A percentile compares a stretch with the other conserved stretches of the same genome.
These are phyloP conservation scores for Fusarium xyrophilum DNA, from an alignment of 2,329 filamentous ascomycete species.

Conservation along the genomic window DNA sequence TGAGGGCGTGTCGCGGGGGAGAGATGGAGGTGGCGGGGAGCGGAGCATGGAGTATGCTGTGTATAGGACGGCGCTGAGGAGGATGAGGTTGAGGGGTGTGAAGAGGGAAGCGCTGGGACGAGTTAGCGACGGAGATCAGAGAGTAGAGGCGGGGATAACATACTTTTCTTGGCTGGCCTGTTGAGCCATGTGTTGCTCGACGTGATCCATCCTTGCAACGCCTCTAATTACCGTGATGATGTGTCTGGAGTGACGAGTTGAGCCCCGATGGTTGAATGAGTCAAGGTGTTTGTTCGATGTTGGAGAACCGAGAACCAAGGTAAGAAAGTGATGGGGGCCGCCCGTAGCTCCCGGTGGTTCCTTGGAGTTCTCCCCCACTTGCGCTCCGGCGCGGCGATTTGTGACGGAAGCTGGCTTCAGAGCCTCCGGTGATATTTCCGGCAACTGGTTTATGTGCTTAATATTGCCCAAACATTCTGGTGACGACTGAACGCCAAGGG, in stretches of 20 bases:
- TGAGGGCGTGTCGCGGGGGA: conserved; percentile 63
- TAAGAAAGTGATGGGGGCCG: background rate
- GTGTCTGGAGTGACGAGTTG: background rate
- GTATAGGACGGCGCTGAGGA: conserved; percentile 63
- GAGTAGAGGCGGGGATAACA: conserved; percentile 5
- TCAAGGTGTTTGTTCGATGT: conserved; percentile 1
- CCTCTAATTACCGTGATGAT: background rate
- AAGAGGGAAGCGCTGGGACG: conserved; percentile 52
- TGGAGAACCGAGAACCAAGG: background rate
- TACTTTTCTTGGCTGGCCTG: conserved; percentile 57
- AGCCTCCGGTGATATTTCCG: background rate
- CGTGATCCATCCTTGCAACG: conserved; percentile 60
- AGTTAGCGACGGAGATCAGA: background rate
- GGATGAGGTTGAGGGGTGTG: conserved; percentile 69
- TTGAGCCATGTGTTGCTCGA: conserved; percentile 62
- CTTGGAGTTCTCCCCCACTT: conserved; percentile 29
- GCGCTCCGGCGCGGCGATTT: conserved; percentile 17
- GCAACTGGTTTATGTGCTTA: background rate
- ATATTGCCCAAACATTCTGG: background rate
- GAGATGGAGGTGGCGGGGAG: conserved; percentile 53
- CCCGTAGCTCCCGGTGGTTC: conserved; percentile 27
- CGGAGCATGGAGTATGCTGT: conserved; percentile 63
- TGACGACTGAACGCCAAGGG: no score
- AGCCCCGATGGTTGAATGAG: background rate
- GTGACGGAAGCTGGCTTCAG: conserved; percentile 18